These are phyloP conservation scores for Fusarium cyanostomum DNA, from an alignment of 2,329 filamentous ascomycete species.

Conservation along the genomic window DNA sequence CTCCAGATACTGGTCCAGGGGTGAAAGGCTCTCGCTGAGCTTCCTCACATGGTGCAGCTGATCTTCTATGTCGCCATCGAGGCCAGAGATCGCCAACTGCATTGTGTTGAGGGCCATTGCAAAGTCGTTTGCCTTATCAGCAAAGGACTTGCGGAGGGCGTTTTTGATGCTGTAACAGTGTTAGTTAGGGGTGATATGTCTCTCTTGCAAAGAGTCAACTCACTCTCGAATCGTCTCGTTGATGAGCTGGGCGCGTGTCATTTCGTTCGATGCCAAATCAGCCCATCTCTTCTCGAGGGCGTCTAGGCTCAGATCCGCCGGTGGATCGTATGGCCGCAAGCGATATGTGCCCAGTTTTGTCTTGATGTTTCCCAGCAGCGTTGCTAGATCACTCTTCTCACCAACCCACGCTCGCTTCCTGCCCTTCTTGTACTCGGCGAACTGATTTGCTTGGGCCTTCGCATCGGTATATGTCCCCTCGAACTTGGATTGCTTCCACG, in stretches of 20 bases:
- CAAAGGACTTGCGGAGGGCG: conserved; percentile 87
- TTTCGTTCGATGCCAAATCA: conserved; percentile 81
- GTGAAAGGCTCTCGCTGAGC: conserved; percentile 84
- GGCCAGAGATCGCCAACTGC: conserved; percentile 92
- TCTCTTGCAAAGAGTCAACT: conserved; percentile 45
- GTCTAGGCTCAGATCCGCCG: conserved; percentile 82
- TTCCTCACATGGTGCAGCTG: conserved; percentile 88
- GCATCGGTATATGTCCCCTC: conserved; percentile 93
- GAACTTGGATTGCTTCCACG: conserved; percentile 84
- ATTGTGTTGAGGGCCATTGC: conserved; percentile 94
- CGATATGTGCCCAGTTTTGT: conserved; percentile 97
- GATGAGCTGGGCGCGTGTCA: conserved; percentile 89
- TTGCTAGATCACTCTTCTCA: conserved; percentile 95
- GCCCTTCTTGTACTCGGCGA: conserved; percentile 89
- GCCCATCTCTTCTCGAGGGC: conserved; percentile 86
- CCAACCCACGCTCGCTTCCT: conserved; percentile 96
- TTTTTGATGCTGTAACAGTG: conserved; percentile 81
- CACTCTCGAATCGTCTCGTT: conserved; percentile 98
- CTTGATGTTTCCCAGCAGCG: conserved; percentile 96
- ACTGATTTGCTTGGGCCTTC: conserved; percentile 83
- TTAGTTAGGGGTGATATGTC: conserved; percentile 41
- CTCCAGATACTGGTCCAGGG: conserved; percentile 89
- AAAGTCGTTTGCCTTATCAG: conserved; percentile 98
- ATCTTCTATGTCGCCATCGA: conserved; percentile 96
- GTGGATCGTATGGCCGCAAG: conserved; percentile 89